These are phyloP conservation scores for Umbellularia californica DNA, from an alignment of 164 flowering plant genomes.

Conservation along the genomic window DNA sequence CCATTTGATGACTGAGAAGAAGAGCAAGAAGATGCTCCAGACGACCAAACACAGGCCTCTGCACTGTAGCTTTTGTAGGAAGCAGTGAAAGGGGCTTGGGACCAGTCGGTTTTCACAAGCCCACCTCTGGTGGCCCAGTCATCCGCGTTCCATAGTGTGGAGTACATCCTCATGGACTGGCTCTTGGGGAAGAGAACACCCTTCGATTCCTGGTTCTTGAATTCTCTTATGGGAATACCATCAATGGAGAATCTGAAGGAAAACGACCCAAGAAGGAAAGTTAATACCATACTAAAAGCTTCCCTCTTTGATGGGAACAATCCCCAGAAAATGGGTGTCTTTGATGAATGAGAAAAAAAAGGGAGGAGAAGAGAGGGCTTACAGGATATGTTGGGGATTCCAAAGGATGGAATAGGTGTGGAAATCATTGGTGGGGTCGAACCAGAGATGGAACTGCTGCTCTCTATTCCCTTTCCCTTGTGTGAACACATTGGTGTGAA, in stretches of 20 bases:
- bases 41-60: conserved; percentile 16
- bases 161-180: conserved; percentile 27
- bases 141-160: conserved; percentile 26
- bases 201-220: conserved; percentile 17
- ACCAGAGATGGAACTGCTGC: conserved; percentile 28
- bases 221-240: conserved; percentile 19
- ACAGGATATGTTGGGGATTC: conserved; percentile 22
- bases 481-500: conserved; percentile 25
- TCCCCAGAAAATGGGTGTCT: not conserved
- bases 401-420: conserved; percentile 26
- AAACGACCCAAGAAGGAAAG: not conserved
- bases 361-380: not conserved
- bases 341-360: too few species aligned
- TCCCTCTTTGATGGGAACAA: too few species aligned
- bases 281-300: not conserved
- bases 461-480: conserved; percentile 27
- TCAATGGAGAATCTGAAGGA: conserved; percentile 18
- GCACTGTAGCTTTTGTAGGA: conserved; percentile 18
- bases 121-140: conserved; percentile 28
- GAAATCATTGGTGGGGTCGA: conserved; percentile 23
- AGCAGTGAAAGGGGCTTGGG: conserved; percentile 22
- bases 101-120: conserved; percentile 25
- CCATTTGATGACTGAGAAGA: not conserved
- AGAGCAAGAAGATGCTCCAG: conserved; percentile 21
- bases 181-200: conserved; percentile 18